Conservation (phyloP, 345 rosid species). For the Acer campestre region DNA sequence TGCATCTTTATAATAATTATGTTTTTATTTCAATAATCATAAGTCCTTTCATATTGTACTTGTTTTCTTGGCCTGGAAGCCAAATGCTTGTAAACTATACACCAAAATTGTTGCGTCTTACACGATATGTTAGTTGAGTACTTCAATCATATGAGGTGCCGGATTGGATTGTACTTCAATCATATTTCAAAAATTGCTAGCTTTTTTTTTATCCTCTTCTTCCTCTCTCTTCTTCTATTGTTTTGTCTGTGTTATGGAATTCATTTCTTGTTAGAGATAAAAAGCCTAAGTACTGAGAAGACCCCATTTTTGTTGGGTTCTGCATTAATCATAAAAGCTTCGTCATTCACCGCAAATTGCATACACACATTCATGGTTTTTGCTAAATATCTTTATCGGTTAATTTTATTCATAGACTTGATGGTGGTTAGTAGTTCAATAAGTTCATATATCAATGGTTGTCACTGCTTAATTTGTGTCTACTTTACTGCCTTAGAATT, state of each 20-base stretch:
- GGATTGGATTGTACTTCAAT: no score
- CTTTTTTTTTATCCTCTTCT: background rate
- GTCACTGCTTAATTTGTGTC: background rate
- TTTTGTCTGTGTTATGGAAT: constrained; percentile 1
- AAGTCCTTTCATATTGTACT: background rate
- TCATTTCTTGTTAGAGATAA: constrained; percentile 13
- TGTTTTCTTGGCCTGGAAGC: constrained; percentile 4
- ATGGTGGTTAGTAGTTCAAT: background rate
- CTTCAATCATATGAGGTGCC: background rate
- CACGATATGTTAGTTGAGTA: background rate
- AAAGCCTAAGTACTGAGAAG: background rate
- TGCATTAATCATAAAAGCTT: background rate
- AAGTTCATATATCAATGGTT: background rate
- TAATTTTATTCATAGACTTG: background rate
- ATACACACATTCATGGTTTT: background rate
- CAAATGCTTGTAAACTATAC: background rate
- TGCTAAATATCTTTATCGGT: constrained; percentile 1
- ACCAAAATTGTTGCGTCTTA: background rate
- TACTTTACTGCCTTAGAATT: background rate
- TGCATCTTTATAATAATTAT: background rate
- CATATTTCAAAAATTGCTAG: no score
- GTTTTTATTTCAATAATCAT: constrained; percentile 7
- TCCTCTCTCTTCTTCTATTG: constrained; percentile 8
- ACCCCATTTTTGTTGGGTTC: constrained; percentile 23
- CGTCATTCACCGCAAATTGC: constrained; percentile 16